Base-by-base conservation (phyloP, 2,329 filamentous ascomycete species). In the Geosmithia flava region DNA sequence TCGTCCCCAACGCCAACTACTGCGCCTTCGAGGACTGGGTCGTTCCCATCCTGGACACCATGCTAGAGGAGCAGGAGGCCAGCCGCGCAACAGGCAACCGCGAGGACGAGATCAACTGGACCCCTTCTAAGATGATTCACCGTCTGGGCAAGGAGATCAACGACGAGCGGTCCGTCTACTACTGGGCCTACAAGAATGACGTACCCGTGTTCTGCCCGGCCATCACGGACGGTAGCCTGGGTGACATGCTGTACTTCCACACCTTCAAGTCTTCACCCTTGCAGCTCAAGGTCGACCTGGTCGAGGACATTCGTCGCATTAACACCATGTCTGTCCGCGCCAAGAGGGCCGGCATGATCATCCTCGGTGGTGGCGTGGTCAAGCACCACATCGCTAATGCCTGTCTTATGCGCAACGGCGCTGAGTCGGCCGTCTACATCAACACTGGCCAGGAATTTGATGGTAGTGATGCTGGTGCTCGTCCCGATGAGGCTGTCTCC, bases 351-450 rank as follows among this genome's bases (percentile, higher is more conserved):
- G 93, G 93, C 46, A 97, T 97, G 84, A 90, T 98, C 56, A 87
- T 98, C 49, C 72, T 98, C 0, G 93, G 93, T 0, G 93, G 93
- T 7, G 93, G 93, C 1, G 71, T 98, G n/a, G 78, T 98, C 58
- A 98, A 98, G 70, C 93, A 98, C 60, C 93, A 98, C 64, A 97
- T 98, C 61, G 90, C 93, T 47, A 98, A 98, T 63, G 93, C 93
- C 2, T 95, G 89, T 58, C 66, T 98, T 58, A 97, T 98, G 93
- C 81, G 93, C 46, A 98, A 98, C 59, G 93, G 93, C 2, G 93
- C 93, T 16, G 93, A 98, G 65, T 91, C 87, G 53, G 93, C 93
- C 2, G 93, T 98, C 1, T 98, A 95, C 63, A 88, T 98, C 65
- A 98, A 98, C 66, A 98, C 93, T 1, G 93, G 81, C 0, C 89